Conservation (phyloP, 2,329 filamentous ascomycete genomes). For the Botrytis paeoniae region DNA sequence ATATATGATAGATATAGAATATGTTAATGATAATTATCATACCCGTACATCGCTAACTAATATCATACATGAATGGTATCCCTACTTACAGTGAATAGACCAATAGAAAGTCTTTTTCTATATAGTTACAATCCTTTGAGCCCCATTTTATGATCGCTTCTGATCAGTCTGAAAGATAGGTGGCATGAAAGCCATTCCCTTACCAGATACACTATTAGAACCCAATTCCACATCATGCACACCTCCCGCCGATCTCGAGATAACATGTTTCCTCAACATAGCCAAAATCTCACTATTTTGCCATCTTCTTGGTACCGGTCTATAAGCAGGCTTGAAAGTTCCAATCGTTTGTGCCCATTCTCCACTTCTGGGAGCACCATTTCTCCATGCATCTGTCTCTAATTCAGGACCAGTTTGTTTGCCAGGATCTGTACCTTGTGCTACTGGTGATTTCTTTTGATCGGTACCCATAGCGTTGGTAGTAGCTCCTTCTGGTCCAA, state of each 20-base stretch:
- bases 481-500: constrained; percentile 33
- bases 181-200: constrained; percentile 41
- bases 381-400: constrained; percentile 37
- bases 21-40: background rate
- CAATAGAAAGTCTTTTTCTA: background rate
- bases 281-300: constrained; percentile 74
- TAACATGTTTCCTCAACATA: constrained; percentile 78
- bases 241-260: constrained; percentile 62
- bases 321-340: constrained; percentile 88
- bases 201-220: constrained; percentile 29
- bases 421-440: constrained; percentile 29
- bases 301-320: constrained; percentile 86
- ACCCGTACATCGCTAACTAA: background rate
- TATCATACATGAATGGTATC: constrained; percentile 3
- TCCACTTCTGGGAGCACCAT: constrained; percentile 49
- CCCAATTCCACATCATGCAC: constrained; percentile 35
- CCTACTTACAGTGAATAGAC: background rate
- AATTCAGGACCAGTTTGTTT: constrained; percentile 29
- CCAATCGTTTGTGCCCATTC: constrained; percentile 98
- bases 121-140: background rate
- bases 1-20: background rate
- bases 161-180: constrained; percentile 36
- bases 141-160: constrained; percentile 3
- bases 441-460: constrained; percentile 20
- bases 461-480: constrained; percentile 14